These are phyloP conservation scores for Lepidopterella palustris DNA, from an alignment of 495 filamentous ascomycete species.

Conservation along the genomic window DNA sequence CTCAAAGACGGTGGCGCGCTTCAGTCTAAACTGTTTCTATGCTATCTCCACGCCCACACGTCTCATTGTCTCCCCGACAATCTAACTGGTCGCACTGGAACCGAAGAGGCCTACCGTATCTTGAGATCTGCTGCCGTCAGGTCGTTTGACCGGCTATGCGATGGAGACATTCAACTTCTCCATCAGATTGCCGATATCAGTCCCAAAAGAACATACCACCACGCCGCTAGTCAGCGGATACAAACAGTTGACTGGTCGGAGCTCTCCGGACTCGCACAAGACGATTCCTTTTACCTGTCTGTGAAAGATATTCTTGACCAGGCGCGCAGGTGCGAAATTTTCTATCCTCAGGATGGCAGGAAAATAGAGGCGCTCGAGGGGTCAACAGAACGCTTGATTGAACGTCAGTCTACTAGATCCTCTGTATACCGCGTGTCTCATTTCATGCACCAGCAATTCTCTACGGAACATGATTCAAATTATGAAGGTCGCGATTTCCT, in stretches of 20 bases:
- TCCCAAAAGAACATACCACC: slow-evolving; percentile 52
- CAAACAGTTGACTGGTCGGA: neutral
- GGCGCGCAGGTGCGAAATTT: neutral
- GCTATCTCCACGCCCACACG: neutral
- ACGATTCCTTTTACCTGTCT: neutral
- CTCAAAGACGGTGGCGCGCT: neutral
- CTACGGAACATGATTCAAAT: neutral
- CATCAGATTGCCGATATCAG: slow-evolving; percentile 32
- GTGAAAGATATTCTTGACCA: neutral
- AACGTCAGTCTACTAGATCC: neutral
- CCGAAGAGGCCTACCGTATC: neutral
- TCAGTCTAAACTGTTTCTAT: neutral
- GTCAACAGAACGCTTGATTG: neutral
- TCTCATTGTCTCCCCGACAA: neutral
- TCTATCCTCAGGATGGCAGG: neutral
- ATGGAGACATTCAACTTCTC: neutral
- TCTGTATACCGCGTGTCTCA: too few relatives aligned
- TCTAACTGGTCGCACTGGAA: neutral
- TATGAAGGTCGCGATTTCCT: neutral
- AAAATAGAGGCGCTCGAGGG: neutral
- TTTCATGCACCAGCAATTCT: neutral
- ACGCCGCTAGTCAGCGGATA: slow-evolving; percentile 13
- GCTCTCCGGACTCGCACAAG: neutral
- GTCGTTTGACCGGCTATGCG: neutral
- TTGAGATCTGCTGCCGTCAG: neutral